Evolutionary conservation across 2,329 filamentous ascomycete genomes (phyloP), one percentile per base, ranked within the genome.

Genomic region (Trichoderma atrobrunneum): DNA sequence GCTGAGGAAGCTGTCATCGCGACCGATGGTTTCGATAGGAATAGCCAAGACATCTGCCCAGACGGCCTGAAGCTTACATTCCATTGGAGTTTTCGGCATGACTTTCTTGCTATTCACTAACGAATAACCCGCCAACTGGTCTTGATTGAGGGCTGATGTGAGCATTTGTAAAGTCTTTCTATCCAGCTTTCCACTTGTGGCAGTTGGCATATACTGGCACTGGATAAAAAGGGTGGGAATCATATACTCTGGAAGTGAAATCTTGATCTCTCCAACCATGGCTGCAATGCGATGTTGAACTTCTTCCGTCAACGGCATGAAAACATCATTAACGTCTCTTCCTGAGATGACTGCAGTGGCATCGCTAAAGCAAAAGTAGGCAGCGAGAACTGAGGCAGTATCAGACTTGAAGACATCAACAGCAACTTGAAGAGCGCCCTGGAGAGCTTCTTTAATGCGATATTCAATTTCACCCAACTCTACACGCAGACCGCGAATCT

Each of bases 1-100:
- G 0, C 76, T 77, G 73, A 84, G 82, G 77, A 84, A 84, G 76
- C 79, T 79, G 74, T 81, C 70, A 28, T 68, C 24, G 5, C 28
- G 24, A 1, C 63, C 54, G 28, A 71, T 67, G 3, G 16, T 30
- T 21, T 71, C 61, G 51, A 36, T 10, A 12, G 56, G n/a, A 32
- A 72, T 34, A 18, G 18, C 56, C n/a, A 71, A 56, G n/a, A 66
- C 11, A 1, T 66, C 28, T 8, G 61, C 70, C 70, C 70, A 72
- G 10, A 72, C 3, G 24, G 39, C 28, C 24, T 43, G 70, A 24
- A 67, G 54, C 21, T 24, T 61, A 10, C n/a, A 18, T 39, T 60
- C 62, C 54, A 51, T 51, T 11, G 57, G 32, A 14, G 70, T 72
- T n/a, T 26, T 21, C 10, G 69, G 48, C 28, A 34, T 34, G 54